A percentile compares a stretch with the other conserved stretches of the same genome.
Conservation (phyloP, 768 basidiomycete species). For the Tricholoma terreum region DNA sequence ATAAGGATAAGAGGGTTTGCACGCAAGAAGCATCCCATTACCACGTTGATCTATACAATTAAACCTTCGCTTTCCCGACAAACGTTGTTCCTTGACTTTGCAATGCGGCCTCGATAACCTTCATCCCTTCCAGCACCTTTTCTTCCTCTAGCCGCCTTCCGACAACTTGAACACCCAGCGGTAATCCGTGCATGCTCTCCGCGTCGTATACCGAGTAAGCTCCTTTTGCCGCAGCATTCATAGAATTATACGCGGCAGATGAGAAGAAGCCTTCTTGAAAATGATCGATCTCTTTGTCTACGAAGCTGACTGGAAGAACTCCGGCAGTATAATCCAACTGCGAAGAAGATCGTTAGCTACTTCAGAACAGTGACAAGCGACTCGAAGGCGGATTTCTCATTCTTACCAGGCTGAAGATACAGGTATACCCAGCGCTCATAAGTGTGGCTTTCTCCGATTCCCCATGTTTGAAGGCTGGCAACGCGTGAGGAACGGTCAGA, state of each 20-base stretch:
- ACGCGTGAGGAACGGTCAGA: conserved; percentile 57
- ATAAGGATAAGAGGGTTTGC: not conserved
- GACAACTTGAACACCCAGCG: conserved; percentile 63
- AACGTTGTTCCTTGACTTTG: conserved; percentile 26
- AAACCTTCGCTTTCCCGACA: conserved; percentile 2
- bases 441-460: conserved; percentile 51
- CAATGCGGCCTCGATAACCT: conserved; percentile 43
- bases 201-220: conserved; percentile 55
- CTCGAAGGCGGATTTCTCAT: not conserved
- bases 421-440: conserved; percentile 60
- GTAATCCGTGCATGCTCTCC: conserved; percentile 62
- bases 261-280: conserved; percentile 33
- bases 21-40: not conserved
- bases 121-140: conserved; percentile 68
- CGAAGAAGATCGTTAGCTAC: conserved; percentile 1
- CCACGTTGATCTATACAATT: not conserved
- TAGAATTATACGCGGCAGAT: conserved; percentile 27
- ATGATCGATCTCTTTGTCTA: conserved; percentile 36
- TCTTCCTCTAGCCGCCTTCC: conserved; percentile 69
- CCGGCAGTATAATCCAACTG: conserved; percentile 56
- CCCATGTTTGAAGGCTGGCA: conserved; percentile 56
- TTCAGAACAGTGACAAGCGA: not conserved
- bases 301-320: conserved; percentile 58
- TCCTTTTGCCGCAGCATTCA: conserved; percentile 34
- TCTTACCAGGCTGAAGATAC: conserved; percentile 62